phyloP scores from a whole-genome alignment of 345 rosid species.

The Adansonia digitata region DNA sequence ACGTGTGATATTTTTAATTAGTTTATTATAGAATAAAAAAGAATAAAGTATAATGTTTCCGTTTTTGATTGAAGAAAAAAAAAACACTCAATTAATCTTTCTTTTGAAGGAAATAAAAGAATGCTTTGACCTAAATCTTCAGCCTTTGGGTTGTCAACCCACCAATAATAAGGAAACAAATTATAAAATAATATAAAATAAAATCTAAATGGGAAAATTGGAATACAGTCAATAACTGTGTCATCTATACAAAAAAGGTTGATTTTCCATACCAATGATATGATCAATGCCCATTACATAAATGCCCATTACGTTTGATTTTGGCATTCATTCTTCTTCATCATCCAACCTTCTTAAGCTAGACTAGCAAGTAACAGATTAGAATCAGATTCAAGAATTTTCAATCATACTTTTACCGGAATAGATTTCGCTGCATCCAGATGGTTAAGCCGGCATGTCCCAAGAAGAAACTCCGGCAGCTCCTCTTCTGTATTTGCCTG shows the following conservation, averaged over 20 bases:
- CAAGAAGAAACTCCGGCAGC: conserved; percentile 86
- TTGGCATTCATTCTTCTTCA: not conserved
- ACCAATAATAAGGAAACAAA: not conserved
- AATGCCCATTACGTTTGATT: not conserved
- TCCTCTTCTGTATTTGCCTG: conserved; percentile 89
- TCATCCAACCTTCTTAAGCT: not conserved
- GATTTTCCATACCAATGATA: not conserved
- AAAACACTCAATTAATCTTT: no score
- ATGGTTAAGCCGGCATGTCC: conserved; percentile 86
- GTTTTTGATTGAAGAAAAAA: no score
- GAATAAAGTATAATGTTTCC: no score
- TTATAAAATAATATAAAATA: not conserved
- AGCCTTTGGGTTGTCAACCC: no score
- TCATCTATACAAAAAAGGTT: conserved; percentile 19
- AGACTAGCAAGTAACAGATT: not conserved
- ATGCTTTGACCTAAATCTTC: no score
- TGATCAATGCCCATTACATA: not conserved
- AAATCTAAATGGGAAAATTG: not conserved
- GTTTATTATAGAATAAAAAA: no score
- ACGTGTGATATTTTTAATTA: no score
- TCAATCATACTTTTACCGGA: conserved; percentile 26
- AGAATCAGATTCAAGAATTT: not conserved
- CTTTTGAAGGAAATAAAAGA: no score
- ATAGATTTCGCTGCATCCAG: conserved; percentile 69
- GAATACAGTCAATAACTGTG: not conserved